These are phyloP conservation scores for Tulasnella calospora DNA, from an alignment of 768 basidiomycete genomes.

Conservation along the genomic window DNA sequence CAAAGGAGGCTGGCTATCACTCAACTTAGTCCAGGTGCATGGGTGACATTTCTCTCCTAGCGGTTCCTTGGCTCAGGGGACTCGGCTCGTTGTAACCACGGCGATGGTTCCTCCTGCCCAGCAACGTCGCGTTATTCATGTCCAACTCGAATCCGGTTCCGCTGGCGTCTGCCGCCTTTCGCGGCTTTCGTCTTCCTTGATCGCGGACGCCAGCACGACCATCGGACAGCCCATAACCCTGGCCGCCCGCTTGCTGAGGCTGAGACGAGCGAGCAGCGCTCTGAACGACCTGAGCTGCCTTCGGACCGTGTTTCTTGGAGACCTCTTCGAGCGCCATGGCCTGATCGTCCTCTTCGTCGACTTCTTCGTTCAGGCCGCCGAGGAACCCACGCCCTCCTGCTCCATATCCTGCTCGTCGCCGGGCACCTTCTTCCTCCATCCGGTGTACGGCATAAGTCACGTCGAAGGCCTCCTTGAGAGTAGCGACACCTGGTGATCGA, in stretches of 20 bases:
- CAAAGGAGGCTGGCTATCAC: neutral
- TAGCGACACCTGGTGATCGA: constrained; percentile 86
- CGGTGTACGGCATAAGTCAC: constrained; percentile 87
- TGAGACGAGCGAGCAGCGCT: constrained; percentile 19
- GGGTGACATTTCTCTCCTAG: neutral
- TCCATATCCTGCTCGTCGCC: constrained; percentile 74
- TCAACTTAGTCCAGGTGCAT: neutral
- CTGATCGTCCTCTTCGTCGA: constrained; percentile 61
- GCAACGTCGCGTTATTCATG: constrained; percentile 76
- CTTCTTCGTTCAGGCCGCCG: constrained; percentile 86
- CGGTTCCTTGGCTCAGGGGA: constrained; percentile 5
- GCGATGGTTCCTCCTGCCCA: constrained; percentile 44
- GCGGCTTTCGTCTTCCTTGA: constrained; percentile 35
- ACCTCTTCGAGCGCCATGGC: constrained; percentile 50
- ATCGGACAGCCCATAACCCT: constrained; percentile 41
- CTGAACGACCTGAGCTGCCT: constrained; percentile 40
- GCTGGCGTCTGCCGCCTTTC: constrained; percentile 29
- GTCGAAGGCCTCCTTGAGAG: constrained; percentile 97
- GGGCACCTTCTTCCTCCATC: constrained; percentile 97
- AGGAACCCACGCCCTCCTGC: constrained; percentile 76
- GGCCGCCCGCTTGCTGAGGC: constrained; percentile 6
- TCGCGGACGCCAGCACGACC: constrained; percentile 71
- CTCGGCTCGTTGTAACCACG: constrained; percentile 9
- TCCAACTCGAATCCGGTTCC: constrained; percentile 70
- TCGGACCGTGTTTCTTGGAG: constrained; percentile 39